Base-by-base conservation (phyloP, 2,329 filamentous ascomycete genomes). In the Sporothrix luriei region DNA sequence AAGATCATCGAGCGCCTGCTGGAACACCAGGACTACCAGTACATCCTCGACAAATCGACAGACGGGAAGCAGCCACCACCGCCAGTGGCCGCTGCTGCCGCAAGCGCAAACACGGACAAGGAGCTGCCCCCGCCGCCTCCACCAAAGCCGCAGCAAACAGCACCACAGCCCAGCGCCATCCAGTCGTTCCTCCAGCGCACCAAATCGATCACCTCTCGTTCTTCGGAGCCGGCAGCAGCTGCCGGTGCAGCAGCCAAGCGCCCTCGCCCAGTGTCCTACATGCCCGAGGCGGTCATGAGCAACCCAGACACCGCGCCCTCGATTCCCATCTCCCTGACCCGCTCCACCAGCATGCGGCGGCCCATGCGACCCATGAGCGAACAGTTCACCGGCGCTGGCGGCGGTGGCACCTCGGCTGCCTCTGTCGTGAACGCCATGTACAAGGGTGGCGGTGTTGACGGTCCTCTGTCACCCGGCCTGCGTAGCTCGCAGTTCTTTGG, bases 1-100 rank as follows among this genome's bases (percentile, higher is more conserved):
- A 97, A 95, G 82, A 98, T 99, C 79, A 97, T 99, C 78, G 95
- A 95, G 79, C 91, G 95, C 69, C 87, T 99, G 57, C 86, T 99
- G 72, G 91, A 97, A 77, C 92, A 97, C 80, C 91, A 97, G 76
- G 94, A 97, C 74, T 98, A 97, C 74, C 94, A 99, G 81, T 89
- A 92, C 72, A 97, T 98, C 71, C 84, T 97, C 52, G 93, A 97
- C 78, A 91, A 92, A 78, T 91, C 90, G 10, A 87, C 87, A 66
- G 87, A 90, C 69, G 82, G 83, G 73, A 88, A 88, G 75, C 80
- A 91, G 1, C 29, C 70, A 57, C 67, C 61, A 78, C 71, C 76
- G 74, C 49, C 76, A 73, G 40, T 85, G 90, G 75, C 78, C 68
- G 78, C 52, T 26, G 79, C 69, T 75, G 75, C 48, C 4, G 76